Conservation (phyloP, 805 yeast genomes). For the Yarrowia sp. region DNA sequence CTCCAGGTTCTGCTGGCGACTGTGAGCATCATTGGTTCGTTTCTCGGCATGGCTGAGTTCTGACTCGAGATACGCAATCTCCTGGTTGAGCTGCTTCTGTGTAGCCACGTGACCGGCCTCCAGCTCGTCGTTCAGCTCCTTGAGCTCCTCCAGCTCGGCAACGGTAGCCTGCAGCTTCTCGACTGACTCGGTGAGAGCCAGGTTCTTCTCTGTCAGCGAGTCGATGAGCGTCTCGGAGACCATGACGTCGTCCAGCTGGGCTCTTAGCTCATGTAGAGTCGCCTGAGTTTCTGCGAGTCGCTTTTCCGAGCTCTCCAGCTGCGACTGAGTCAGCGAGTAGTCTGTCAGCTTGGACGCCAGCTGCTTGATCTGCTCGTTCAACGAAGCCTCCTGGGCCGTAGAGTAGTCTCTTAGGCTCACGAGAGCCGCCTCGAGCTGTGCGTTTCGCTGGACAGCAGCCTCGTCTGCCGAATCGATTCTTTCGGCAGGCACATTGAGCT, state of each 20-base stretch:
- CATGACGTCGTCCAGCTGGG: constrained; percentile 38
- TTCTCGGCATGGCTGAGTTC: constrained; percentile 29
- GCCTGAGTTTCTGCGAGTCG: constrained; percentile 29
- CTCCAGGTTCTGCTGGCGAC: constrained; percentile 42
- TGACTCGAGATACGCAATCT: constrained; percentile 38
- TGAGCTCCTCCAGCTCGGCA: constrained; percentile 53
- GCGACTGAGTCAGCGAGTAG: constrained; percentile 28
- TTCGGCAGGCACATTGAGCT: constrained; percentile 30
- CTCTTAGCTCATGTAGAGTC: constrained; percentile 32
- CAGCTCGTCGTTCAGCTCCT: constrained; percentile 51
- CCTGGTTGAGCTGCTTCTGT: constrained; percentile 45
- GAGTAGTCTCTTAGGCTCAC: constrained; percentile 39
- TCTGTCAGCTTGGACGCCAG: constrained; percentile 30
- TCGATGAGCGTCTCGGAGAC: constrained; percentile 43
- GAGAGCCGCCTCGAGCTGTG: constrained; percentile 47
- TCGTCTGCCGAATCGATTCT: neutral
- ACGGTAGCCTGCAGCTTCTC: constrained; percentile 44
- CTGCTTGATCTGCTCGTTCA: constrained; percentile 29
- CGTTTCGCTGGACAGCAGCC: constrained; percentile 37
- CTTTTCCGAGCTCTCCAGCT: constrained; percentile 29
- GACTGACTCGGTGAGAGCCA: constrained; percentile 41
- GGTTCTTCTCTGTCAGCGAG: constrained; percentile 42
- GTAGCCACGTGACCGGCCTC: constrained; percentile 47
- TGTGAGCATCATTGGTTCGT: constrained; percentile 34
- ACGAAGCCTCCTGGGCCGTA: constrained; percentile 31